Base-by-base conservation (phyloP, 805 yeast species). In the Saccharomycopsis selenospora region DNA sequence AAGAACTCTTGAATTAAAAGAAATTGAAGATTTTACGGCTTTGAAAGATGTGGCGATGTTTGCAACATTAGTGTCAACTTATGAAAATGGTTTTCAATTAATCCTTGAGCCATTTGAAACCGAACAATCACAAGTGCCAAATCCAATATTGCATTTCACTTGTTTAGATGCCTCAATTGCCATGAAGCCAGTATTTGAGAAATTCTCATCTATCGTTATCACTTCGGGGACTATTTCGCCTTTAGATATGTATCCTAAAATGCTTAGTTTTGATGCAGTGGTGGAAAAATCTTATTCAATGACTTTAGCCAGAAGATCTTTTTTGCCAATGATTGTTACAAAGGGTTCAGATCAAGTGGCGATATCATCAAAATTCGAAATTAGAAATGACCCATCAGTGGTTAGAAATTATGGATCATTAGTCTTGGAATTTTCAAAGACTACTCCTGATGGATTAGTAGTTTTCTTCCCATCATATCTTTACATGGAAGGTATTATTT, bases 191-290 rank as follows among this genome's bases (percentile, higher is more conserved):
- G 89, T 93, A 0, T 91, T 93, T 69, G 99, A 93, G 45, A 75
- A 90, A 51, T 93, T 91, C 60, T 81, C 87, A 5, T 84, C 96
- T 0, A 95, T 93, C 8, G 83, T 93, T 53, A 93, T 93, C 52
- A 93, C 99, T 0, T 87, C 96, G 0, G 99, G 99, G 56, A 93
- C 99, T 13, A 93, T 93, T 43, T 91, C 98, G 0, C 99, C 99
- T 1, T 76, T 93, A 63, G 98, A 93, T 60, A 93, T 93, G 99
- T 93, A 93, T 63, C 99, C 99, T 4, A 82, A 87, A 58, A 91
- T 91, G 98, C 70, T 91, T 53, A 85, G 89, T 61, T 91, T 93
- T 65, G 89, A 86, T 46, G 90, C 98, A 0, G 95, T 90, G 2
- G 74, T 93, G 29, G 96, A 90, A 65, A 93, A 89, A 61, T 90